Conservation (phyloP, 805 yeast genomes). For the Trichomonascus vanleenenianus region DNA sequence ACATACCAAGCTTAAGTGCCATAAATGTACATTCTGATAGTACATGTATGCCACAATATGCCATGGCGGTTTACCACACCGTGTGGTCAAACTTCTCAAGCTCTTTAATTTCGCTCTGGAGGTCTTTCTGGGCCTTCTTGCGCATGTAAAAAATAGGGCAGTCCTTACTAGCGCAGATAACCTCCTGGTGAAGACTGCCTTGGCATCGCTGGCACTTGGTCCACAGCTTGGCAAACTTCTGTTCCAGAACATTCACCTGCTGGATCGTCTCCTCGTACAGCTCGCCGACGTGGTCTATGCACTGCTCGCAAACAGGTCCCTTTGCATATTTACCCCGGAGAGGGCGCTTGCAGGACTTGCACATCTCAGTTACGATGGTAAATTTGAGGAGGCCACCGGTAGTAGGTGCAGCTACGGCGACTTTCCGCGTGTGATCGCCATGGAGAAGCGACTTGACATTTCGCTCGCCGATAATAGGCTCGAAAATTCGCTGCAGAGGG, state of each 20-base stretch:
- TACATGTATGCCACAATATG: neutral
- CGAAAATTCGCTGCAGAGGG: constrained; percentile 88
- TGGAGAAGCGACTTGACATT: constrained; percentile 71
- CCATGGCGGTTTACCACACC: constrained; percentile 25
- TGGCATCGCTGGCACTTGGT: constrained; percentile 98
- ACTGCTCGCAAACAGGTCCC: constrained; percentile 76
- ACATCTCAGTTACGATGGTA: constrained; percentile 79
- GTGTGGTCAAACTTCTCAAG: constrained; percentile 55
- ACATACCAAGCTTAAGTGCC: too few relatives aligned
- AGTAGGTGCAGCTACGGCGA: constrained; percentile 59
- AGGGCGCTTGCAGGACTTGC: constrained; percentile 84
- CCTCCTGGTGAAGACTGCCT: constrained; percentile 93
- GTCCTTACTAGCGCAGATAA: constrained; percentile 88
- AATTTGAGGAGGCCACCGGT: constrained; percentile 87
- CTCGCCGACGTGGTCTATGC: constrained; percentile 65
- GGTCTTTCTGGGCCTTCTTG: constrained; percentile 73
- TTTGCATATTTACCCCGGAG: constrained; percentile 44
- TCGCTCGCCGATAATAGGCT: constrained; percentile 85
- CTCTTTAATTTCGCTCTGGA: constrained; percentile 48
- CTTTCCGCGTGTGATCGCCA: constrained; percentile 78
- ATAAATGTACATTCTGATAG: neutral
- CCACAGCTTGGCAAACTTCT: constrained; percentile 84
- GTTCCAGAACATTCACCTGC: constrained; percentile 71
- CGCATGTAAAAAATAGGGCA: constrained; percentile 98
- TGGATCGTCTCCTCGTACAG: constrained; percentile 76